A percentile compares a stretch with the other conserved stretches of the same genome.
These are phyloP conservation scores for Jaapia argillacea DNA, from an alignment of 768 basidiomycete species.

Conservation along the genomic window DNA sequence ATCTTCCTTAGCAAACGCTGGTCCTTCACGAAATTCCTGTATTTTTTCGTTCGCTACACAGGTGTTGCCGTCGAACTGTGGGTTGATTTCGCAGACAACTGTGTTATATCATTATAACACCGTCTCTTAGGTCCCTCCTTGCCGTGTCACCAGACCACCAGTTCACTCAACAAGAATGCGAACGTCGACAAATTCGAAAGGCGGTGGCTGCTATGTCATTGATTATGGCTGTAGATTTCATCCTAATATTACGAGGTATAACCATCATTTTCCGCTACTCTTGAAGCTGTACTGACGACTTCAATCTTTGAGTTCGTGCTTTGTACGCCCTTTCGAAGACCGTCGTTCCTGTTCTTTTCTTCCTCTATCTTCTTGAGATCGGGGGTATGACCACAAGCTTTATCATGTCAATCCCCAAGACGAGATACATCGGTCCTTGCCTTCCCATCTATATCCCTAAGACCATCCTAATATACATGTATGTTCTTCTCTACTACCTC, in stretches of 20 bases:
- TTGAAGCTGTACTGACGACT: too few species aligned
- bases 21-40: constrained; percentile 20
- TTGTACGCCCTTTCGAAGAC: too few species aligned
- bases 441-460: not conserved
- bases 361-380: too few species aligned
- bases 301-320: too few species aligned
- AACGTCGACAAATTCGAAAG: constrained; percentile 34
- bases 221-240: constrained; percentile 24
- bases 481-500: not conserved
- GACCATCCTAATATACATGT: not conserved
- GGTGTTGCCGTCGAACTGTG: constrained; percentile 27
- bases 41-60: constrained; percentile 28
- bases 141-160: constrained; percentile 20
- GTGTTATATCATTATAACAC: constrained; percentile 14
- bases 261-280: too few species aligned
- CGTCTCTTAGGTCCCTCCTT: constrained; percentile 25
- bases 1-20: not conserved
- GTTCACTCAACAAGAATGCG: constrained; percentile 30
- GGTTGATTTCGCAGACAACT: too few species aligned
- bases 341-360: too few species aligned
- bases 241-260: constrained; percentile 32
- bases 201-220: constrained; percentile 22
- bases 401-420: too few species aligned
- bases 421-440: too few species aligned
- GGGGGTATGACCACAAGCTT: too few species aligned